phyloP scores from a whole-genome alignment of 441 rosid genomes.

The Gossypium gossypioides region DNA sequence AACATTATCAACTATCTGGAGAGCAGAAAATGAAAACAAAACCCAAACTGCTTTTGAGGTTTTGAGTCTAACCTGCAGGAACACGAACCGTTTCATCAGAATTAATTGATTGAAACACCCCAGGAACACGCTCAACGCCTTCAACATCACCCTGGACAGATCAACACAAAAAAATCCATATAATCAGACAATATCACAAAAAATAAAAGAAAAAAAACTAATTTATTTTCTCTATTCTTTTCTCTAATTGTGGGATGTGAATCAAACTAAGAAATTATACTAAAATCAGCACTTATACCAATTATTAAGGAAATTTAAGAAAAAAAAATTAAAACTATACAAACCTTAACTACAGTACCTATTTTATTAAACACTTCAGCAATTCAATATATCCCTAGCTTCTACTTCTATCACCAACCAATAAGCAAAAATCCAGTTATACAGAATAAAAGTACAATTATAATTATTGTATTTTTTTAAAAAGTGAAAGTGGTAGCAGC shows the following conservation, averaged over 20 bases:
- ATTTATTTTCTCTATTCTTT: neutral
- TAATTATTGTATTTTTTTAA: neutral
- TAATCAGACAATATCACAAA: conserved; percentile 6
- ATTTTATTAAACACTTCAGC: neutral
- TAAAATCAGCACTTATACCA: neutral
- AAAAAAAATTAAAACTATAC: neutral
- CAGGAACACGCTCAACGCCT: conserved; percentile 25
- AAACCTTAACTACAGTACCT: conserved; percentile 3
- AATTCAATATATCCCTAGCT: neutral
- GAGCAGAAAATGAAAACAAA: neutral
- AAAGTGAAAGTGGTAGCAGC: neutral
- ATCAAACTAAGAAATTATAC: neutral
- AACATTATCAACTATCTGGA: conserved; percentile 7
- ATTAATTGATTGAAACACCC: conserved; percentile 23
- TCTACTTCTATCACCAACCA: neutral
- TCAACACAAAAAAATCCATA: conserved; percentile 16
- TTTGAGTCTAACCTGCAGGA: conserved; percentile 27
- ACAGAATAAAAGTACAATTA: neutral
- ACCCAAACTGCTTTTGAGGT: neutral
- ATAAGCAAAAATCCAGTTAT: neutral
- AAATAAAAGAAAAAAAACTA: neutral
- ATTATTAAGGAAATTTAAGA: neutral
- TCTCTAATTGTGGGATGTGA: neutral
- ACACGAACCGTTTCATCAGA: conserved; percentile 21
- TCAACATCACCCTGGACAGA: conserved; percentile 33